phyloP scores from a whole-genome alignment of 129 eudicot species.

The Oenanthe sinensis region DNA sequence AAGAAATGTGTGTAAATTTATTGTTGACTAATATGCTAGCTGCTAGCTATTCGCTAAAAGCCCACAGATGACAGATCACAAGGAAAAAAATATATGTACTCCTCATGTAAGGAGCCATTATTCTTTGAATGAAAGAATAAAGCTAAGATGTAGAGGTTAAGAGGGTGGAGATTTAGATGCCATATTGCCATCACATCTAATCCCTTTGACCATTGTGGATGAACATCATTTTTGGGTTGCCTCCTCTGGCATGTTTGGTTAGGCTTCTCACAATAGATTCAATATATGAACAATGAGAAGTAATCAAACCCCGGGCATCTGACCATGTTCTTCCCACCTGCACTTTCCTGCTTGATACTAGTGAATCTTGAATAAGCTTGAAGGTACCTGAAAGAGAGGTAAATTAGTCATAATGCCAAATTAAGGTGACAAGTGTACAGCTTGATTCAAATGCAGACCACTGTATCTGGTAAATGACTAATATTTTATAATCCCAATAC shows the following conservation, averaged over 20 bases:
- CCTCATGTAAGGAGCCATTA: not conserved
- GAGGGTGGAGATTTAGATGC: not conserved
- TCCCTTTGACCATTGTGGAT: not conserved
- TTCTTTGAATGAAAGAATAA: not conserved
- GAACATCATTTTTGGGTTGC: not conserved
- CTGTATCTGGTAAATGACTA: not conserved
- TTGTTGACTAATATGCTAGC: not conserved
- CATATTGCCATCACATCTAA: not conserved
- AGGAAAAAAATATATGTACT: not conserved
- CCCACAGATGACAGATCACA: not conserved
- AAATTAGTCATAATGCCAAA: not conserved
- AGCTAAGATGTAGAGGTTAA: not conserved
- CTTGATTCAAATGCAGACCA: not conserved
- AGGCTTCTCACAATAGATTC: not conserved
- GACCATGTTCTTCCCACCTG: not conserved
- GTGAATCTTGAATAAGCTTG: constrained; percentile 38
- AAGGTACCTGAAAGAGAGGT: constrained; percentile 36
- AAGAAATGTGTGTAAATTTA: not conserved
- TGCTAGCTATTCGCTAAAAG: not conserved
- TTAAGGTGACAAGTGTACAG: not conserved
- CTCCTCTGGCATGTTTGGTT: not conserved
- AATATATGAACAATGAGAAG: not conserved
- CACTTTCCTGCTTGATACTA: constrained; percentile 11
- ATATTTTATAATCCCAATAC: not conserved
- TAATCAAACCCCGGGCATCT: not conserved